Evolutionary conservation across 1,284 basidiomycete genomes (phyloP), one percentile per base, ranked within the genome.

Genomic region (Trichosporon sp.): DNA sequence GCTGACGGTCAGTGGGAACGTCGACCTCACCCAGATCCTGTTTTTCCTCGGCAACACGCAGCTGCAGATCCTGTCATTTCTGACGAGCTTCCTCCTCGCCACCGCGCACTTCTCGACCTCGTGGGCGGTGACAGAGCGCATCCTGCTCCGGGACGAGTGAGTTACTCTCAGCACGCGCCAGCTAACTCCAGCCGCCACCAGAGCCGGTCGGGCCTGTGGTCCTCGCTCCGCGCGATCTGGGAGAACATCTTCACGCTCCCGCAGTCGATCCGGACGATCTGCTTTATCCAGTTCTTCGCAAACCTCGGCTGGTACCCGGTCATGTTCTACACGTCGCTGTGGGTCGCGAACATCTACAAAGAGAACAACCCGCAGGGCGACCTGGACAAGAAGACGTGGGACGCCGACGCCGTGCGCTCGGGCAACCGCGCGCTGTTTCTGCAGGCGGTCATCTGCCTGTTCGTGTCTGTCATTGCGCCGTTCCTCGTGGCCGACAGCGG

Each of bases 281-380:
- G 85, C 77, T 91, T 93, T 64, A 81, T 83, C 42, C 93, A 96
- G 82, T 93, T 95, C 84, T 95, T 95, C 72, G 79, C 84, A 2
- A 85, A 81, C 87, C 85, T 93, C 68, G 91, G 88, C 2, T 95
- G 93, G 93, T 95, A 94, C 75, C 93, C 93, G 0, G 85, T 94
- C 31, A 85, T 95, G 1, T 95, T 96, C 83, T 96, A 93, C 84
- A 90, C 90, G 0, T 90, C 91, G 0, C 85, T 92, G 13, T 98
- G 94, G 84, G 87, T 96, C 64, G 91, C 91, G 12, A 93, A 95
- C 76, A 87, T 95, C 13, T 89, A 96, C 85, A 91, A 89, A 74
- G 84, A 84, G 3, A 80, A 85, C 15, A 75, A 76, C 0, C 73
- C 77, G 27, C 73, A 75, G 21, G 66, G 74, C 23, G 75, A 74